Conservation (phyloP, 2,329 filamentous ascomycete species). For the Neofusicoccum kwambonambiense region DNA sequence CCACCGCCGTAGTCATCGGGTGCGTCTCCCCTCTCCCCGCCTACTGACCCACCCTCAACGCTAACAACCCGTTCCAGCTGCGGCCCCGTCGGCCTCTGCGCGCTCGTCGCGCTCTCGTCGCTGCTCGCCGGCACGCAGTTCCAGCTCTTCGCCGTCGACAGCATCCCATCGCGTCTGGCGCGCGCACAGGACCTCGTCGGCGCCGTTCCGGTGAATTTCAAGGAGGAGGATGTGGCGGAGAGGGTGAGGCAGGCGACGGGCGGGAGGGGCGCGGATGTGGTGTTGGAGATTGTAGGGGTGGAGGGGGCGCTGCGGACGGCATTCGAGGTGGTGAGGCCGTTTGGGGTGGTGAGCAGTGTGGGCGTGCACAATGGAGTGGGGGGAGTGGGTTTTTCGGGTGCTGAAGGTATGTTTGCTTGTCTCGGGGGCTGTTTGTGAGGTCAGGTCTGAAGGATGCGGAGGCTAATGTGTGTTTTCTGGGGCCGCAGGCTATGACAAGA, state of each 20-base stretch:
- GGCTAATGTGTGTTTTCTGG: constrained; percentile 22
- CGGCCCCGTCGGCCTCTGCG: constrained; percentile 77
- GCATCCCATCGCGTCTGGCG: constrained; percentile 70
- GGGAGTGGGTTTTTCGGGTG: constrained; percentile 25
- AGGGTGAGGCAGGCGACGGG: constrained; percentile 72
- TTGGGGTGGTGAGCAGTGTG: constrained; percentile 50
- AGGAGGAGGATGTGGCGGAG: constrained; percentile 62
- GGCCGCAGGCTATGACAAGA: constrained; percentile 47
- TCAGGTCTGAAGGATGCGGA: constrained; percentile 29
- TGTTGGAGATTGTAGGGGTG: constrained; percentile 59
- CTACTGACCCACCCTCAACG: too few relatives aligned
- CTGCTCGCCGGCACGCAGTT: constrained; percentile 62
- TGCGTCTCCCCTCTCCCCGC: too few relatives aligned
- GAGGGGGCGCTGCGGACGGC: constrained; percentile 48
- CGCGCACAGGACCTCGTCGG: constrained; percentile 67
- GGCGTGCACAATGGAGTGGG: constrained; percentile 47
- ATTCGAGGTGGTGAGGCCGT: constrained; percentile 50
- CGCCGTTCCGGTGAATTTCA: constrained; percentile 81
- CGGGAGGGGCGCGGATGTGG: constrained; percentile 79
- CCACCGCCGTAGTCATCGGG: constrained; percentile 75
- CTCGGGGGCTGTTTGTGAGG: background rate
- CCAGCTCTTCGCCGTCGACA: constrained; percentile 78
- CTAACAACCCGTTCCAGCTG: constrained; percentile 43
- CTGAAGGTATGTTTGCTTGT: background rate
- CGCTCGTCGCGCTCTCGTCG: constrained; percentile 68